Base-by-base conservation (phyloP, 305 asterid genomes). In the Plantago lanceolata region DNA sequence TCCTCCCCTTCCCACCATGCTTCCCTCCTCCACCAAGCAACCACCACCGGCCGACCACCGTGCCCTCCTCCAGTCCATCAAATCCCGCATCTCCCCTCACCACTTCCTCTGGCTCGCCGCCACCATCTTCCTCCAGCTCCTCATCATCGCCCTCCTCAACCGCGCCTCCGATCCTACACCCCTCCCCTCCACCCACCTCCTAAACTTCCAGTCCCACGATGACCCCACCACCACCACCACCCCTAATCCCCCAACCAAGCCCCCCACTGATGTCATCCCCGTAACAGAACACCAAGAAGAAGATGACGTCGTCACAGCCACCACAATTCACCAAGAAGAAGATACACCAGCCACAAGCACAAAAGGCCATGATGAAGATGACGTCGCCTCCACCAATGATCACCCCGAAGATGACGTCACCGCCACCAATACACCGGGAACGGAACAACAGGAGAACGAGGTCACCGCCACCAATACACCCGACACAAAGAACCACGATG, bases 51-150 rank as follows among this genome's bases (percentile, higher is more conserved):
- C 57, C 57, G 15, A 51, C 57, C 57, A 51, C 57, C 29, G 16
- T 40, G 16, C 45, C 11, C 57, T 19, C 51, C 45, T 77, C 60
- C 66, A 66, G 62, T 51, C 68, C 44, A 50, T 76, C 52, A 78
- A 74, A 72, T 59, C 78, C 64, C 75, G 61, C 66, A 29, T 74
- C 66, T 74, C 85, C 61, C 48, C 49, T 62, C 76, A 72, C 48
- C 71, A 65, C 66, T 80, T 76, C 51, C 67, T 70, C 19, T 80
- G 85, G 82, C 73, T 80, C 24, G n/a, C 51, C 63, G 45, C 18
- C 73, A 70, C 77, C 60, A 60, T 77, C 71, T 65, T 75, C 61
- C 19, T 75, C 56, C 85, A 80, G 68, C 66, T 80, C 58, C 28
- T 80, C 28, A 57, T 80, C 65, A n/a, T 77, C 71, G 66, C 61